Percentiles rank a stretch among this genome's conserved stretches.
These are phyloP conservation scores for Rhizopogon vinicolor DNA, from an alignment of 768 basidiomycete genomes.

Conservation along the genomic window DNA sequence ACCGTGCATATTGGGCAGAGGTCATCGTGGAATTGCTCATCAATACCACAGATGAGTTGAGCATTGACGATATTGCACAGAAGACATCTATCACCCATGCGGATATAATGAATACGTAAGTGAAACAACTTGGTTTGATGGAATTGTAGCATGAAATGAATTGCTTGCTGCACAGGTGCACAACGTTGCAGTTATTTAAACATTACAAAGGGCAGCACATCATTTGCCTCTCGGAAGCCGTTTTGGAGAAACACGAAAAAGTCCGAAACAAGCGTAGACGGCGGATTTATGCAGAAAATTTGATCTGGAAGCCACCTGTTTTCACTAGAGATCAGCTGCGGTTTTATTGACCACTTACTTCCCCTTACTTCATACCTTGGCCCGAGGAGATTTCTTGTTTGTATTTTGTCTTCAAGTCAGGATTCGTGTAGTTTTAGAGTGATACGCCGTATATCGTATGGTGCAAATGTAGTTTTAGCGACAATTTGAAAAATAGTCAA, in stretches of 20 bases:
- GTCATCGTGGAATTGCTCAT: constrained; percentile 89
- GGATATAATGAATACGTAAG: constrained; percentile 98
- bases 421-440: constrained; percentile 17
- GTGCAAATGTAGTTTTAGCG: constrained; percentile 6
- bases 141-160: constrained; percentile 11
- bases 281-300: constrained; percentile 70
- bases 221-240: constrained; percentile 85
- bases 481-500: constrained; percentile 1
- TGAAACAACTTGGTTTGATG: constrained; percentile 16
- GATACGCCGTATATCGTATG: constrained; percentile 9
- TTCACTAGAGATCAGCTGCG: constrained; percentile 88
- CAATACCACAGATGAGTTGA: constrained; percentile 66
- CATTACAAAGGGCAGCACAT: constrained; percentile 95
- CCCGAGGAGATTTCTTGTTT: neutral
- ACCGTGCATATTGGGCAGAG: constrained; percentile 97
- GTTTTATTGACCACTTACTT: constrained; percentile 38
- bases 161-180: constrained; percentile 66
- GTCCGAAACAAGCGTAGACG: constrained; percentile 71
- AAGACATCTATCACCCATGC: constrained; percentile 92
- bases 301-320: constrained; percentile 94
- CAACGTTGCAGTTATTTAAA: constrained; percentile 91
- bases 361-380: neutral
- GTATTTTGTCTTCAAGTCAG: neutral
- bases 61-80: constrained; percentile 96
- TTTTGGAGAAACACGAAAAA: constrained; percentile 89